Evolutionary conservation across 257 asterid species (phyloP).

Genomic region (Plantago major): DNA sequence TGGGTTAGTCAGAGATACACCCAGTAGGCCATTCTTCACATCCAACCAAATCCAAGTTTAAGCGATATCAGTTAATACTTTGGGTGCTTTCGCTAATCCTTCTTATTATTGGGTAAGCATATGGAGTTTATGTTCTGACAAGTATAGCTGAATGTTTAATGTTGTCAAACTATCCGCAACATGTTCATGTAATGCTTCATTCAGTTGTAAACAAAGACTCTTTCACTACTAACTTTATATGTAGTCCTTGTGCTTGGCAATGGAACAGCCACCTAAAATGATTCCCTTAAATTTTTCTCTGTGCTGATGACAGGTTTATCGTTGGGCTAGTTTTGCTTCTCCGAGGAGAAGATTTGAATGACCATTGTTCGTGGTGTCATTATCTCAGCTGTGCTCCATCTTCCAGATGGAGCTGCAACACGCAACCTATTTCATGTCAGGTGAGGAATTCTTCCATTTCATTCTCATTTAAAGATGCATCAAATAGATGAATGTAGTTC

Average conservation of each 20-base stretch:
- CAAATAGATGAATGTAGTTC: background rate
- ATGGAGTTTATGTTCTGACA: background rate
- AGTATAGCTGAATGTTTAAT: no score
- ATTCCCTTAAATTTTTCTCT: background rate
- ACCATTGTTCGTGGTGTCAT: constrained; percentile 89
- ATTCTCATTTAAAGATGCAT: background rate
- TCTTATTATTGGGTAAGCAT: constrained; percentile 65
- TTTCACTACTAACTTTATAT: no score
- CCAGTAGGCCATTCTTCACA: constrained; percentile 34
- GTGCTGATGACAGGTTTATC: constrained; percentile 40
- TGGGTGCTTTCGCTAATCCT: constrained; percentile 67
- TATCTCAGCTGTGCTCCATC: constrained; percentile 87
- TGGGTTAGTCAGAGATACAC: constrained; percentile 84
- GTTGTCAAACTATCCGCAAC: no score
- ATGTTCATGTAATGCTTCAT: no score
- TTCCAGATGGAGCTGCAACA: constrained; percentile 75
- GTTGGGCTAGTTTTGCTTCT: constrained; percentile 70
- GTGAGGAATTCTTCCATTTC: constrained; percentile 25
- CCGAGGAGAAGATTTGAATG: constrained; percentile 79
- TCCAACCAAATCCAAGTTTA: constrained; percentile 50
- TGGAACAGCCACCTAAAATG: background rate
- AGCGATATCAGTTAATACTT: constrained; percentile 66
- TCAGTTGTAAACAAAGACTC: no score
- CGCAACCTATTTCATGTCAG: constrained; percentile 61
- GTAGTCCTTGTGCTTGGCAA: no score